A percentile compares a stretch with the other conserved stretches of the same genome.
Conservation (phyloP, 2,329 filamentous ascomycete species). For the Stagonosporopsis vannaccii region DNA sequence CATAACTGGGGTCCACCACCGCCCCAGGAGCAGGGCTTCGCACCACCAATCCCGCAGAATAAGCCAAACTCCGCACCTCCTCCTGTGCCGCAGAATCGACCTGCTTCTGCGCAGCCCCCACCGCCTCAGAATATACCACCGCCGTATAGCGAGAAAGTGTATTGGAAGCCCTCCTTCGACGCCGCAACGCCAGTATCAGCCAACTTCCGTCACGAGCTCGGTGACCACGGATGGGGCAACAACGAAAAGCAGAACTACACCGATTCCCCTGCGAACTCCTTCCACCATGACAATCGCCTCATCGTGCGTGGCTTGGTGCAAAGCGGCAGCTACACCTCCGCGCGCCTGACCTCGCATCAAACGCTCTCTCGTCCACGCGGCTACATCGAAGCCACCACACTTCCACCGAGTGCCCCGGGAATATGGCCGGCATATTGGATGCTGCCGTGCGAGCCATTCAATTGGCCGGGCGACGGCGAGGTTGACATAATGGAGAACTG, state of each 20-base stretch:
- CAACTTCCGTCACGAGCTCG: slow-evolving; percentile 64
- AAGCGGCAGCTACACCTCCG: slow-evolving; percentile 59
- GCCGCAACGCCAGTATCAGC: slow-evolving; percentile 56
- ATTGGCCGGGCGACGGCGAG: slow-evolving; percentile 67
- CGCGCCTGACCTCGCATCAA: slow-evolving; percentile 62
- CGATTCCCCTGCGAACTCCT: slow-evolving; percentile 58
- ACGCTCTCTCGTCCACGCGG: slow-evolving; percentile 61
- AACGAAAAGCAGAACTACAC: slow-evolving; percentile 67
- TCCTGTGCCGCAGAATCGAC: slow-evolving; percentile 40
- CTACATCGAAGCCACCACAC: slow-evolving; percentile 60
- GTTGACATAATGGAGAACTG: slow-evolving; percentile 69
- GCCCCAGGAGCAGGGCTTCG: slow-evolving; percentile 26
- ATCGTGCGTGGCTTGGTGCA: slow-evolving; percentile 61
- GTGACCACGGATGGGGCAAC: slow-evolving; percentile 68
- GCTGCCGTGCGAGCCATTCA: slow-evolving; percentile 64
- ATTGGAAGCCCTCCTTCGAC: slow-evolving; percentile 63
- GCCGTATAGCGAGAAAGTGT: slow-evolving; percentile 44
- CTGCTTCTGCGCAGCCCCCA: slow-evolving; percentile 34
- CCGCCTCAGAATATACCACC: slow-evolving; percentile 40
- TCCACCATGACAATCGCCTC: slow-evolving; percentile 61
- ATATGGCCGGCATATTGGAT: slow-evolving; percentile 71
- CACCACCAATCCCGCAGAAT: slow-evolving; percentile 35
- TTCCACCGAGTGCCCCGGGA: slow-evolving; percentile 62
- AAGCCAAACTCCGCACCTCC: slow-evolving; percentile 38
- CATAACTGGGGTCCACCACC: slow-evolving; percentile 34